These are phyloP conservation scores for Leishmania martiniquensis DNA, from an alignment of 208 protist genomes.

Conservation along the genomic window DNA sequence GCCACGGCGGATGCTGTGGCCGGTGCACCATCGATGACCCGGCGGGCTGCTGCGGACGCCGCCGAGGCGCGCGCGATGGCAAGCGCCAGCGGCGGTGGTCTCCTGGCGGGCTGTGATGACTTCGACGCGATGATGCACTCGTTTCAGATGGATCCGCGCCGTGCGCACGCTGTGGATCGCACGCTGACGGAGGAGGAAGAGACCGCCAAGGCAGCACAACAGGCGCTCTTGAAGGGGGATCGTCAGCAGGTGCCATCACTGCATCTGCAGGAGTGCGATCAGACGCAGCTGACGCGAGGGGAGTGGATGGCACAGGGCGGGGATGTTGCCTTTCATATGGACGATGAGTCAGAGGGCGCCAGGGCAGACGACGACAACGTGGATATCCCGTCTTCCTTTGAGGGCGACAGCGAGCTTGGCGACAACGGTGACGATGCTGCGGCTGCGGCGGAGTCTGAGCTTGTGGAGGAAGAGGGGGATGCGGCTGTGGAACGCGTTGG, in stretches of 20 bases:
- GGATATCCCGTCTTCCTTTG: constrained; percentile 54
- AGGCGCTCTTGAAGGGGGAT: constrained; percentile 57
- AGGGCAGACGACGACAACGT: constrained; percentile 45
- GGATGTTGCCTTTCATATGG: constrained; percentile 74
- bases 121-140: constrained; percentile 76
- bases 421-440: constrained; percentile 12
- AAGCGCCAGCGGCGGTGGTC: neutral
- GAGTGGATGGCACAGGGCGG: constrained; percentile 83
- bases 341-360: constrained; percentile 36
- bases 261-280: constrained; percentile 37
- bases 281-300: constrained; percentile 55
- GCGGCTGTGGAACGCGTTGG: constrained; percentile 3
- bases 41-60: neutral
- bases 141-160: constrained; percentile 65
- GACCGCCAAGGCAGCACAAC: constrained; percentile 33
- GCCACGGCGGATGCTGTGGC: neutral
- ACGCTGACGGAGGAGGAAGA: constrained; percentile 69
- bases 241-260: constrained; percentile 55
- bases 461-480: constrained; percentile 5
- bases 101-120: constrained; percentile 41
- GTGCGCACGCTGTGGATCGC: constrained; percentile 67
- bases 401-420: constrained; percentile 35
- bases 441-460: constrained; percentile 9
- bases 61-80: constrained; percentile 11
- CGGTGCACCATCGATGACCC: neutral